phyloP scores from a whole-genome alignment of 257 asterid species.

The Gardenia jasminoides region DNA sequence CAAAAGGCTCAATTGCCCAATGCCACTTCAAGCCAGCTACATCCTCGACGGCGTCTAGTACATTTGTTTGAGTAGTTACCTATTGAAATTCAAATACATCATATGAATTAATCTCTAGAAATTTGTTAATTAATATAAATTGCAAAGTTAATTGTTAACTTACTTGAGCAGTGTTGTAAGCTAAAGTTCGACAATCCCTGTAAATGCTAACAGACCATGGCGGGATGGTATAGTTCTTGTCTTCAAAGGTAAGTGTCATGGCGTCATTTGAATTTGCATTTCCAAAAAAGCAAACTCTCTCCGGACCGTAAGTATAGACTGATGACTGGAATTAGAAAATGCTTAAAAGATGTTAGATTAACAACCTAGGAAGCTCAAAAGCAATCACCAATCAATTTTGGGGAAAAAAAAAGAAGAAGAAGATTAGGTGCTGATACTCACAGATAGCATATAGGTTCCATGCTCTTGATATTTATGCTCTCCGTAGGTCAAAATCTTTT shows the following conservation, averaged over 20 bases:
- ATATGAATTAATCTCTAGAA: too few relatives aligned
- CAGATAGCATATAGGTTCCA: not conserved
- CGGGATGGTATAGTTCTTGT: conserved; percentile 23
- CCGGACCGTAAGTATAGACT: conserved; percentile 22
- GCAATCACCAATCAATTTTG: too few relatives aligned
- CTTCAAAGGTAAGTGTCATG: conserved; percentile 32
- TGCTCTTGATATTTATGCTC: not conserved
- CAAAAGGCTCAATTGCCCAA: conserved; percentile 34
- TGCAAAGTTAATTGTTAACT: not conserved
- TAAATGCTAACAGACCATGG: conserved; percentile 54
- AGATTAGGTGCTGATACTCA: conserved; percentile 8
- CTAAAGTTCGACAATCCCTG: conserved; percentile 38
- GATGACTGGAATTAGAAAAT: conserved; percentile 28
- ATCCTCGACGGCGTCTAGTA: not conserved
- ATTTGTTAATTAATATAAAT: too few relatives aligned
- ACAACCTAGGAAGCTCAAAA: not conserved
- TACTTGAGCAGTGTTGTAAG: conserved; percentile 44
- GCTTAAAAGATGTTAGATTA: not conserved
- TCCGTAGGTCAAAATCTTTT: conserved; percentile 40
- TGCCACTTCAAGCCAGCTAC: conserved; percentile 25
- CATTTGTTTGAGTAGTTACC: conserved; percentile 30
- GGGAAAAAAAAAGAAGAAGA: not conserved
- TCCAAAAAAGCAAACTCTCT: conserved; percentile 43
- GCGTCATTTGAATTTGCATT: conserved; percentile 28
- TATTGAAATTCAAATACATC: not conserved